Percentiles rank a stretch among this genome's conserved stretches.
These are phyloP conservation scores for Phytopythium ostracodes DNA, from an alignment of 352 stramenopile genomes.

Conservation along the genomic window DNA sequence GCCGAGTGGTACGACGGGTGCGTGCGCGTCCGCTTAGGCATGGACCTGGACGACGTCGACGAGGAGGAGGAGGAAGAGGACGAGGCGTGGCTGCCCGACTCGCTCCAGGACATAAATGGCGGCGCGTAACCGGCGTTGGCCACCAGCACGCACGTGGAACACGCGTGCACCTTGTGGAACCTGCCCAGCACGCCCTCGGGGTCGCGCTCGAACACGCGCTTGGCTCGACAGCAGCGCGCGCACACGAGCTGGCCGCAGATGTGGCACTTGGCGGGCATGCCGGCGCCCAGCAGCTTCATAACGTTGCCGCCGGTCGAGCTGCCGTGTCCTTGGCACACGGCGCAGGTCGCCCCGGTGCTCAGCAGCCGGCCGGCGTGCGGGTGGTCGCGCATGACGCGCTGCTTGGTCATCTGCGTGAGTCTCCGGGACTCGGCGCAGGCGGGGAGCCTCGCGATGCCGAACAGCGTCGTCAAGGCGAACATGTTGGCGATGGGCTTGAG, in stretches of 20 bases:
- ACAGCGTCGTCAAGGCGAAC: conserved; percentile 36
- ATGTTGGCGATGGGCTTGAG: conserved; percentile 34
- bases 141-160: conserved; percentile 31
- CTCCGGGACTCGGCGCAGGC: conserved; percentile 51
- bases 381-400: conserved; percentile 15
- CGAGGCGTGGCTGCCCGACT: background rate
- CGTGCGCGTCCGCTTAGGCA: background rate
- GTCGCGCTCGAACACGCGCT: conserved; percentile 45
- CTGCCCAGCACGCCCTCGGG: conserved; percentile 31
- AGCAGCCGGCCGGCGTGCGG: conserved; percentile 15
- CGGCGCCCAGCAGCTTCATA: conserved; percentile 29
- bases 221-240: conserved; percentile 35
- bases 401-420: conserved; percentile 44
- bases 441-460: conserved; percentile 39
- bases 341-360: conserved; percentile 7
- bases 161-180: conserved; percentile 41
- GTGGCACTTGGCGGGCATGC: conserved; percentile 25
- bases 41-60: background rate
- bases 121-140: conserved; percentile 26
- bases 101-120: background rate
- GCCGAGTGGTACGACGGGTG: conserved; percentile 4
- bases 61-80: background rate
- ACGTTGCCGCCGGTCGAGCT: conserved; percentile 12
- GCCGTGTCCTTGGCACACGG: conserved; percentile 26
- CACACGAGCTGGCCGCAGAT: conserved; percentile 47